Evolutionary conservation across 768 basidiomycete genomes (phyloP).

Genomic region (Calocera cornea): DNA sequence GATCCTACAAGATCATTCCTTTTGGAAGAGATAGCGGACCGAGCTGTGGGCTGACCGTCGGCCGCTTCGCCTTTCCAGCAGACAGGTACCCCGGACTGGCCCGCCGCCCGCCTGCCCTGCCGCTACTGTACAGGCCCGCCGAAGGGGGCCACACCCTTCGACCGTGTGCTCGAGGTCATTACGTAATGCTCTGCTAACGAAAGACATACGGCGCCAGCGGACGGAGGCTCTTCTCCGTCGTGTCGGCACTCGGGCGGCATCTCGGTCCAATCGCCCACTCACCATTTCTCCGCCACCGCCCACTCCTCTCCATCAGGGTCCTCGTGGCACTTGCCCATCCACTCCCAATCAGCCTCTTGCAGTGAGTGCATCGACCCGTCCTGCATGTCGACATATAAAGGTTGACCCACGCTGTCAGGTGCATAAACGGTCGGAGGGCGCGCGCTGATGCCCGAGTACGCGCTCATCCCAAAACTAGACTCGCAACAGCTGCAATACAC

Average conservation of each 20-base stretch:
- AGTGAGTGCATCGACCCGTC: neutral
- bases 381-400: neutral
- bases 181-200: neutral
- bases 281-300: neutral
- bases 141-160: neutral
- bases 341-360: neutral
- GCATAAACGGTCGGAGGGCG: neutral
- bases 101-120: neutral
- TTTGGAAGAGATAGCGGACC: neutral
- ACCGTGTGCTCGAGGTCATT: neutral
- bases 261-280: neutral
- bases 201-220: neutral
- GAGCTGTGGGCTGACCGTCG: neutral
- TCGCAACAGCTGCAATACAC: neutral
- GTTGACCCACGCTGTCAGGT: neutral
- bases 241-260: neutral
- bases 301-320: neutral
- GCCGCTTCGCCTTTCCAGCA: neutral
- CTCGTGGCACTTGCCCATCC: neutral
- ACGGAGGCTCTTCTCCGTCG: neutral
- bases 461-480: slow-evolving; percentile 6
- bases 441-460: slow-evolving; percentile 4
- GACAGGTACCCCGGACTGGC: neutral
- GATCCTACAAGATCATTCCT: neutral
- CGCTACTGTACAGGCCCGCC: neutral